Evolutionary conservation across 495 filamentous ascomycete genomes (phyloP).

Genomic region (Daldinia concentrica): DNA sequence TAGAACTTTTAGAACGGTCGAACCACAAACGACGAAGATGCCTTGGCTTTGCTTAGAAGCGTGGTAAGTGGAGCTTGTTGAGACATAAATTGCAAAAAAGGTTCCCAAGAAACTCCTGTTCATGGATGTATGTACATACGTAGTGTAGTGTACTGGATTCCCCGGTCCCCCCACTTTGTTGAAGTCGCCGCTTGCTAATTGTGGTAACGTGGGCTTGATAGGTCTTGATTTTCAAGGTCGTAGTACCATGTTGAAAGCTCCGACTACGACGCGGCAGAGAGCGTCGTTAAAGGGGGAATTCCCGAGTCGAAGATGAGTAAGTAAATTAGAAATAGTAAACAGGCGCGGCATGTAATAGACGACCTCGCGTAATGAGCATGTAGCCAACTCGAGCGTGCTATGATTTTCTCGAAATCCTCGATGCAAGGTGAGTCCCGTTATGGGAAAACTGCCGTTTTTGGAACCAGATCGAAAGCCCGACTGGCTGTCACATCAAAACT

Average conservation of each 20-base stretch:
- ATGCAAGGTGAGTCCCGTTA: slow-evolving; percentile 8
- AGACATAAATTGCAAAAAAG: slow-evolving; percentile 33
- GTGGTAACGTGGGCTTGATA: slow-evolving; percentile 24
- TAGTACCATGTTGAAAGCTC: slow-evolving; percentile 26
- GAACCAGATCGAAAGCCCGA: slow-evolving; percentile 28
- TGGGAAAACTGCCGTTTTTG: slow-evolving; percentile 35
- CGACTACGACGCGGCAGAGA: slow-evolving; percentile 18
- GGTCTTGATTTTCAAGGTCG: slow-evolving; percentile 15
- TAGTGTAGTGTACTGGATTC: slow-evolving; percentile 12
- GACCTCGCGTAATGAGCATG: not conserved
- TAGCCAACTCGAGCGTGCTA: not conserved
- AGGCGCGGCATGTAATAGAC: not conserved
- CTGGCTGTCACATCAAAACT: slow-evolving; percentile 10
- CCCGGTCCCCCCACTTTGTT: slow-evolving; percentile 26
- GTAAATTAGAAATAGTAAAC: slow-evolving; percentile 6
- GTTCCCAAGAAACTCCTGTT: slow-evolving; percentile 17
- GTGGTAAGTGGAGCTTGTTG: slow-evolving; percentile 43
- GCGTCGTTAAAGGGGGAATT: slow-evolving; percentile 1
- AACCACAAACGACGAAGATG: slow-evolving; percentile 23
- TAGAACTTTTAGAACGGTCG: slow-evolving; percentile 32
- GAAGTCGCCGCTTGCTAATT: slow-evolving; percentile 34
- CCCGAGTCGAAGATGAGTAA: slow-evolving; percentile 21
- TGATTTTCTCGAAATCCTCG: not conserved
- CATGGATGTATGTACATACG: slow-evolving; percentile 3
- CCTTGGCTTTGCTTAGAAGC: slow-evolving; percentile 37